phyloP scores from a whole-genome alignment of 2,329 filamentous ascomycete genomes.

The Aspergillus novofumigatus region DNA sequence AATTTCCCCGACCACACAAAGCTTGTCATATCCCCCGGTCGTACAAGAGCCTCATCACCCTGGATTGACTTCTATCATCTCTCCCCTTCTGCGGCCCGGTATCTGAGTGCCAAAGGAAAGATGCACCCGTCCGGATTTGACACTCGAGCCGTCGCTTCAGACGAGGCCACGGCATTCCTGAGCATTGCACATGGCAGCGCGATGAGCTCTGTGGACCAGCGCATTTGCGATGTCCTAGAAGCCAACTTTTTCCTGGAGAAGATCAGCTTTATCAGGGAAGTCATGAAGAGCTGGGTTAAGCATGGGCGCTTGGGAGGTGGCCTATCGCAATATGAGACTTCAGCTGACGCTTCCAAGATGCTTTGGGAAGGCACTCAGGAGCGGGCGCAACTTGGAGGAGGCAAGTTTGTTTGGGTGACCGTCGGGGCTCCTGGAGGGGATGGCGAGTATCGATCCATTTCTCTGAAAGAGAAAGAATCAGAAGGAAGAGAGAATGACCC shows the following conservation, averaged over 20 bases:
- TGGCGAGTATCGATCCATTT: constrained; percentile 39
- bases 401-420: constrained; percentile 50
- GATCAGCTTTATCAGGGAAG: constrained; percentile 38
- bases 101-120: constrained; percentile 38
- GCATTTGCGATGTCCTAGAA: constrained; percentile 40
- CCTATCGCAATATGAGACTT: constrained; percentile 12
- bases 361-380: constrained; percentile 43
- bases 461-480: constrained; percentile 26
- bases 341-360: constrained; percentile 21
- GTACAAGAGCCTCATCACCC: constrained; percentile 35
- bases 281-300: constrained; percentile 39
- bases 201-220: constrained; percentile 31
- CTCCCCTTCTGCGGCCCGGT: constrained; percentile 42
- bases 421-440: constrained; percentile 47
- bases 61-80: constrained; percentile 49
- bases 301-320: constrained; percentile 36
- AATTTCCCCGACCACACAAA: constrained; percentile 53
- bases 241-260: constrained; percentile 44
- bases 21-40: constrained; percentile 42
- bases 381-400: constrained; percentile 38
- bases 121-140: constrained; percentile 43
- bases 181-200: constrained; percentile 35
- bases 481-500: constrained; percentile 17
- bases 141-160: constrained; percentile 38
- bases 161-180: constrained; percentile 39